Evolutionary conservation across 257 asterid species (phyloP).

Genomic region (Solanum commersonii): DNA sequence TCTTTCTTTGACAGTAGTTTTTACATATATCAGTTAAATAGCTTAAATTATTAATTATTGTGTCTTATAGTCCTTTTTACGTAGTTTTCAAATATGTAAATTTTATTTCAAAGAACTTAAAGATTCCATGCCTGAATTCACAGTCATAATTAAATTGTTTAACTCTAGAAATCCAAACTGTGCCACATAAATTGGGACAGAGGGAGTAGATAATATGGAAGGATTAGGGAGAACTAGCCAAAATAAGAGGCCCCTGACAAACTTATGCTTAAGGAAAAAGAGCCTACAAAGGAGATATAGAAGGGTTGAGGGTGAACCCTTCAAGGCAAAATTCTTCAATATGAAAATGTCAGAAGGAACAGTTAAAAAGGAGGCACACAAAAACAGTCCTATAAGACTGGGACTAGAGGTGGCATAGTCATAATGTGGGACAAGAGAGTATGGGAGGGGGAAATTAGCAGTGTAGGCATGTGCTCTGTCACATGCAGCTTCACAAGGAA

Average conservation of each 20-base stretch:
- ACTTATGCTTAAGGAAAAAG: not conserved
- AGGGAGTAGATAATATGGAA: not conserved
- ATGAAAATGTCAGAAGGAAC: not conserved
- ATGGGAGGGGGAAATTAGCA: not conserved
- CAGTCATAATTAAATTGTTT: not conserved
- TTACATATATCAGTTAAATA: not conserved
- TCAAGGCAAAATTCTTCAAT: not conserved
- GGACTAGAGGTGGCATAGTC: not conserved
- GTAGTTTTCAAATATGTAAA: not conserved
- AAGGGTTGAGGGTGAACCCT: not conserved
- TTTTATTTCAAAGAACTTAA: not conserved
- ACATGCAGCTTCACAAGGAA: not conserved
- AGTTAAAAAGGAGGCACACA: not conserved
- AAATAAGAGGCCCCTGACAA: not conserved
- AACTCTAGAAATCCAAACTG: not conserved
- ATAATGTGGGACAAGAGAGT: not conserved
- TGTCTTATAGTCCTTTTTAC: not conserved
- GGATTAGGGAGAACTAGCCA: not conserved
- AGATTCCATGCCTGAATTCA: not conserved
- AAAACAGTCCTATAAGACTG: not conserved
- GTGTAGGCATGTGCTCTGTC: not conserved
- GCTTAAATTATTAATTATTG: not conserved
- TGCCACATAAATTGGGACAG: not conserved
- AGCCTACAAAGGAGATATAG: not conserved
- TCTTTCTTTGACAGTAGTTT: not conserved